Evolutionary conservation across 2,329 filamentous ascomycete genomes (phyloP).

Genomic region (Ophiobolus disseminans): DNA sequence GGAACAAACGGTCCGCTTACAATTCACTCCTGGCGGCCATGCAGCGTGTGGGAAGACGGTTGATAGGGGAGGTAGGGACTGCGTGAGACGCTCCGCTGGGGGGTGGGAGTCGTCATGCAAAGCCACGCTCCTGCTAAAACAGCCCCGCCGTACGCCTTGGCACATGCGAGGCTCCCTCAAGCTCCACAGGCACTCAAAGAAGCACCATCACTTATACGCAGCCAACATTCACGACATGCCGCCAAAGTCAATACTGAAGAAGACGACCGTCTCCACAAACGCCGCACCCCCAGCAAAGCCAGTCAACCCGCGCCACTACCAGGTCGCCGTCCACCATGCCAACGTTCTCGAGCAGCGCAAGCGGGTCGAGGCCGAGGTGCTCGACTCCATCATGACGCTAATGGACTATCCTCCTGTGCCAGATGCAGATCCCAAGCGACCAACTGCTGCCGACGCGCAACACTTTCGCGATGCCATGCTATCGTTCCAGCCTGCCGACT

Average conservation of each 20-base stretch:
- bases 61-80: constrained; percentile 15
- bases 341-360: constrained; percentile 82
- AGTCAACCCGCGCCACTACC: constrained; percentile 54
- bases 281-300: constrained; percentile 32
- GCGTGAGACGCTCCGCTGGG: constrained; percentile 17
- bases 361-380: constrained; percentile 75
- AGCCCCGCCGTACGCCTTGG: neutral
- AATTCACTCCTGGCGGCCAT: constrained; percentile 17
- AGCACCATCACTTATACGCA: neutral
- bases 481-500: constrained; percentile 85
- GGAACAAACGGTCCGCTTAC: constrained; percentile 8
- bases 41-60: constrained; percentile 13
- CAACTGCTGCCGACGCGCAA: constrained; percentile 65
- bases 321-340: constrained; percentile 82
- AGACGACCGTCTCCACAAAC: constrained; percentile 27
- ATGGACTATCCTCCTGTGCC: constrained; percentile 66
- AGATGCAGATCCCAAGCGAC: constrained; percentile 59
- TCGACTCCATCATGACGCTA: constrained; percentile 74
- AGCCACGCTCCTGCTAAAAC: constrained; percentile 17
- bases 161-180: neutral
- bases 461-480: constrained; percentile 71
- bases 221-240: constrained; percentile 35
- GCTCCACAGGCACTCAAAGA: constrained; percentile 4
- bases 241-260: constrained; percentile 58
- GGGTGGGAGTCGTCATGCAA: constrained; percentile 26